Conservation (phyloP, 495 filamentous ascomycete species). For the Tuber indicum region DNA sequence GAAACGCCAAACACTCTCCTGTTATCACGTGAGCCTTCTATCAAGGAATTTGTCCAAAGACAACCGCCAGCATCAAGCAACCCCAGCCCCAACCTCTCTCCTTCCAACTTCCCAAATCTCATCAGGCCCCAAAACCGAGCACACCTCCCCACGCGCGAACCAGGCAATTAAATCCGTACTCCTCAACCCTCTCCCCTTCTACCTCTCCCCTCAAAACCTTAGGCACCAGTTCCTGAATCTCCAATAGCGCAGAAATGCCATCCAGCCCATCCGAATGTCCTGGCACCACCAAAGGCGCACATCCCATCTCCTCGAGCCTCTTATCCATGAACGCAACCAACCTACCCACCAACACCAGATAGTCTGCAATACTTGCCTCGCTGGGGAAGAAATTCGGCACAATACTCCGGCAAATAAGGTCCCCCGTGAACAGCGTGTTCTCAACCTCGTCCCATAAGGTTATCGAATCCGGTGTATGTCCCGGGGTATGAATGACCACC, state of each 20-base stretch:
- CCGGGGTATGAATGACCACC: constrained; percentile 18
- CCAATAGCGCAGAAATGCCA: constrained; percentile 8
- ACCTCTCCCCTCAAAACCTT: constrained; percentile 15
- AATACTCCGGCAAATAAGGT: background rate
- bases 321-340: constrained; percentile 17
- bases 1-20: background rate
- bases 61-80: background rate
- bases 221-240: constrained; percentile 8
- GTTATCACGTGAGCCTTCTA: background rate
- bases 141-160: background rate
- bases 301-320: background rate
- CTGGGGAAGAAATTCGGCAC: constrained; percentile 4
- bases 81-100: constrained; percentile 6
- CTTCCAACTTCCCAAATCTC: constrained; percentile 22
- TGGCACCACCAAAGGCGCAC: background rate
- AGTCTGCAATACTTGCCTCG: constrained; percentile 4
- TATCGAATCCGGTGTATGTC: constrained; percentile 21
- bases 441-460: constrained; percentile 20
- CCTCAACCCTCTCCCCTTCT: background rate
- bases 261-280: constrained; percentile 8
- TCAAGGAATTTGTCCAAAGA: background rate
- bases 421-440: constrained; percentile 17
- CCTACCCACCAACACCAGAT: constrained; percentile 9
- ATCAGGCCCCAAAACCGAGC: constrained; percentile 16
- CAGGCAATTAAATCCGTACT: background rate